Conservation (phyloP, 1,284 basidiomycete species). For the Leccinum laetum region DNA sequence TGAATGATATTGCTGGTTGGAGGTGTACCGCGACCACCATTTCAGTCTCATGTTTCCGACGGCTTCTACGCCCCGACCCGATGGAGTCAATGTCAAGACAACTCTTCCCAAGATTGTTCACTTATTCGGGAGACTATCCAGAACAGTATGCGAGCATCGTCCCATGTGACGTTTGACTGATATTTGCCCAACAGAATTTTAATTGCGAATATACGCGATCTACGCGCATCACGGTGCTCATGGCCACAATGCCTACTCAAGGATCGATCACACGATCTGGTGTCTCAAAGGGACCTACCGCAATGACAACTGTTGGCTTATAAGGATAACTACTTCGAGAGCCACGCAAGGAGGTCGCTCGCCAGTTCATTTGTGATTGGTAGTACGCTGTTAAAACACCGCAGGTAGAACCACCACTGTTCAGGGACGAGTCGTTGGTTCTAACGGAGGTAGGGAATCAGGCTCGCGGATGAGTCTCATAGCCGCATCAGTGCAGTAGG, state of each 20-base stretch:
- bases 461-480: background rate
- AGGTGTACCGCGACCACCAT: background rate
- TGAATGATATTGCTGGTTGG: background rate
- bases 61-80: background rate
- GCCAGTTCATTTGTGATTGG: background rate
- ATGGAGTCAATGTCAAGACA: background rate
- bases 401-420: background rate
- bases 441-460: background rate
- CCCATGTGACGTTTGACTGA: background rate
- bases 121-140: background rate
- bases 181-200: background rate
- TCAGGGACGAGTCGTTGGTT: background rate
- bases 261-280: background rate
- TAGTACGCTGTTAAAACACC: background rate
- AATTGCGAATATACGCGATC: background rate
- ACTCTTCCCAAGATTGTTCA: background rate
- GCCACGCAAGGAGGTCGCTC: background rate
- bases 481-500: background rate
- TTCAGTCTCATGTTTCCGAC: background rate
- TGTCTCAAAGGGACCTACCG: background rate
- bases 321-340: background rate
- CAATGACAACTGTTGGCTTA: background rate
- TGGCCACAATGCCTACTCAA: background rate
- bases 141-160: background rate
- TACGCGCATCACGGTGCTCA: background rate